Conservation (phyloP, 2,329 filamentous ascomycete species). For the Tolypocladium album region DNA sequence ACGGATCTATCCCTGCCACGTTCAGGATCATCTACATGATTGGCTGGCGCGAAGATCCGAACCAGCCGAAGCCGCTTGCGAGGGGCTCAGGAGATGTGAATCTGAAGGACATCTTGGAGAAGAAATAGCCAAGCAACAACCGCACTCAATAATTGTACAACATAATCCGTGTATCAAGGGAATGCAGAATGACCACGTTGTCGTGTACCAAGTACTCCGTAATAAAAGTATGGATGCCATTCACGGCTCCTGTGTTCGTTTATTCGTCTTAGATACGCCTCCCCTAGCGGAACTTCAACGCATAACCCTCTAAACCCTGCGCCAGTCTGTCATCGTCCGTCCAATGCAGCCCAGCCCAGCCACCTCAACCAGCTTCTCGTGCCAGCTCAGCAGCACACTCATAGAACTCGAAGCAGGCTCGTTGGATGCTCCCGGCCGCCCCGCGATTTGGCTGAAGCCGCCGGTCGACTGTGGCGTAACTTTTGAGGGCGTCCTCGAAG, state of each 20-base stretch:
- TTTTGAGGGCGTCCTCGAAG: conserved; percentile 30
- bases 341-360: conserved; percentile 86
- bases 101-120: conserved; percentile 67
- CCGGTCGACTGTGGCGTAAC: conserved; percentile 64
- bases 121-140: conserved; percentile 19
- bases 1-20: conserved; percentile 72
- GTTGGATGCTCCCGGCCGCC: conserved; percentile 39
- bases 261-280: neutral
- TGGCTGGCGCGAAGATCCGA: conserved; percentile 80
- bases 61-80: conserved; percentile 68
- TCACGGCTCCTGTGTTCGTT: neutral
- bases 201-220: neutral
- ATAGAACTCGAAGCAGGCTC: conserved; percentile 76
- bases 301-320: conserved; percentile 44
- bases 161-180: neutral
- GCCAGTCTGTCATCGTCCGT: conserved; percentile 91
- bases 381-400: conserved; percentile 97
- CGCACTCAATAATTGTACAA: neutral
- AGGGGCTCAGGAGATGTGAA: conserved; percentile 81
- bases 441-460: conserved; percentile 73
- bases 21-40: conserved; percentile 98
- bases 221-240: neutral
- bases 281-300: neutral
- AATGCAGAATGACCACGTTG: neutral
- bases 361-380: conserved; percentile 95